Conservation (phyloP, 306 rosid genomes). For the Betula pendula region DNA sequence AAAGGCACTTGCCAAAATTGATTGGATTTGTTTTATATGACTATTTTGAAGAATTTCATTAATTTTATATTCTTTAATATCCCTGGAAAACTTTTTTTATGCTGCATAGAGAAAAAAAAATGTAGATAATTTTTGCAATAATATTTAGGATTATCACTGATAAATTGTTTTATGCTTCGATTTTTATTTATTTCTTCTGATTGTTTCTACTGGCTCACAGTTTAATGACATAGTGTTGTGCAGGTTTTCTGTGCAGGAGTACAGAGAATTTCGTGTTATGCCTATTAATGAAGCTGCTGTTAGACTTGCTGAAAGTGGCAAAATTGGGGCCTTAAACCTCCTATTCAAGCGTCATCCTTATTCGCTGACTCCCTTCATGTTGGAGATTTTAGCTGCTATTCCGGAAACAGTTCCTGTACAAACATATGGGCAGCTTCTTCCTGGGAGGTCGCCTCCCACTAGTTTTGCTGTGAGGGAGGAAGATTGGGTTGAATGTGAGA, state of each 20-base stretch:
- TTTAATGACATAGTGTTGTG: slow-evolving; percentile 71
- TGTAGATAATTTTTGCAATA: not conserved
- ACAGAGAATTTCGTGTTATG: slow-evolving; percentile 73
- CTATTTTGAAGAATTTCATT: slow-evolving; percentile 4
- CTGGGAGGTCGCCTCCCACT: slow-evolving; percentile 83
- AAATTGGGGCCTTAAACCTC: slow-evolving; percentile 89
- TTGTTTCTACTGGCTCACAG: slow-evolving; percentile 57
- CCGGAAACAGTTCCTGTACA: slow-evolving; percentile 93
- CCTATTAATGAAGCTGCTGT: slow-evolving; percentile 77
- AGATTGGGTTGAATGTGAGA: slow-evolving; percentile 98
- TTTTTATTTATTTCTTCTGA: slow-evolving; percentile 34
- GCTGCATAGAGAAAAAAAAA: not conserved
- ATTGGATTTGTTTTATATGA: not conserved
- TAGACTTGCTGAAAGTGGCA: slow-evolving; percentile 86
- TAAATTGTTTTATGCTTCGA: slow-evolving; percentile 16
- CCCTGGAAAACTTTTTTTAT: not conserved
- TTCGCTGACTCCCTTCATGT: slow-evolving; percentile 68
- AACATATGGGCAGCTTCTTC: slow-evolving; percentile 92
- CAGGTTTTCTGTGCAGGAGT: slow-evolving; percentile 98
- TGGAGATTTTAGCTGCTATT: slow-evolving; percentile 78
- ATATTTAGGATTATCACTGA: not conserved
- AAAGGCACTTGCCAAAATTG: not conserved
- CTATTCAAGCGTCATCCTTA: slow-evolving; percentile 89
- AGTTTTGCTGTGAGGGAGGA: slow-evolving; percentile 75
- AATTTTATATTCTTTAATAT: not conserved